Evolutionary conservation across 2,329 filamentous ascomycete genomes (phyloP).

Genomic region (Xylaria sp.): DNA sequence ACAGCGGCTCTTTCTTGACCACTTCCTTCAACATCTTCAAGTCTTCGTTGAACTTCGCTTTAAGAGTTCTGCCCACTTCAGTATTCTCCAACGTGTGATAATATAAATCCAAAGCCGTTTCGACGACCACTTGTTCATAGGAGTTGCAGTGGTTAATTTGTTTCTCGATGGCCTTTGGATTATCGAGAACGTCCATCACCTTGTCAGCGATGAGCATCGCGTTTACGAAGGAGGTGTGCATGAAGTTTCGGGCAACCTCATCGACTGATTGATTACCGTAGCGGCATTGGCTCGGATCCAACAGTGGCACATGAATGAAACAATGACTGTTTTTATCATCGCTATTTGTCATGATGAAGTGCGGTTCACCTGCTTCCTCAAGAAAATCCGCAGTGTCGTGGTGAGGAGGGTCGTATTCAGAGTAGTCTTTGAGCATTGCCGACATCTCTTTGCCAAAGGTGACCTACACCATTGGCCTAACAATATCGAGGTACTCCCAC

Average conservation of each 20-base stretch:
- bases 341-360: neutral
- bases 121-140: neutral
- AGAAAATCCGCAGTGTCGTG: conserved; percentile 10
- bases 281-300: conserved; percentile 20
- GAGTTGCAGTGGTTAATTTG: neutral
- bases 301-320: conserved; percentile 19
- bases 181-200: conserved; percentile 11
- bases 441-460: conserved; percentile 22
- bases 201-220: conserved; percentile 11
- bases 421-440: neutral
- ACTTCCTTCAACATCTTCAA: neutral
- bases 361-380: conserved; percentile 7
- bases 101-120: neutral
- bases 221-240: conserved; percentile 23
- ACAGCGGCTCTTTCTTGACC: neutral
- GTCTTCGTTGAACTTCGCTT: neutral
- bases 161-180: neutral
- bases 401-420: no score
- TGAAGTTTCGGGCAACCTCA: conserved; percentile 7
- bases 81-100: neutral
- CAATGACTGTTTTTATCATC: neutral
- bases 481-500: conserved; percentile 23
- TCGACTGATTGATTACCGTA: conserved; percentile 1
- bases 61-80: neutral
- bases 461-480: conserved; percentile 26